Percentiles rank a stretch among this genome's conserved stretches.
Evolutionary conservation across 768 basidiomycete genomes (phyloP).

Genomic region (Suillus bovinus): DNA sequence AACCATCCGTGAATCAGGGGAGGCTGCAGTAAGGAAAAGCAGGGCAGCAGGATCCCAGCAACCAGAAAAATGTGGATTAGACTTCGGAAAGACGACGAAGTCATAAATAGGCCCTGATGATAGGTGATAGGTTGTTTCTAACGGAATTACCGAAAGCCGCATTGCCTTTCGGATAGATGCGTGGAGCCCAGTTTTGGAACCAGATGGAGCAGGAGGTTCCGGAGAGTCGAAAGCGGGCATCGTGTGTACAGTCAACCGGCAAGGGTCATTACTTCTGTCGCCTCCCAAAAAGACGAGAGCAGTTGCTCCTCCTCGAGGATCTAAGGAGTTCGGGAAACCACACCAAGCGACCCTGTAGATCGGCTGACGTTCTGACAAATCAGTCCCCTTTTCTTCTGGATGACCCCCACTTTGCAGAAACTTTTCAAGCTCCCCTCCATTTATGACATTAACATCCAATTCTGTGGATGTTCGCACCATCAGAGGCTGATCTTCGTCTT

Average conservation of each 20-base stretch:
- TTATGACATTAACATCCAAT: conserved; percentile 54
- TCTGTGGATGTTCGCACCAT: conserved; percentile 71
- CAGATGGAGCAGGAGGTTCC: conserved; percentile 39
- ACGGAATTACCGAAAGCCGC: conserved; percentile 53
- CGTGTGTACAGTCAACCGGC: conserved; percentile 68
- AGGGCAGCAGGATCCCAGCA: conserved; percentile 70
- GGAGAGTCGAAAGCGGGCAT: conserved; percentile 65
- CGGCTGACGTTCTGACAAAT: conserved; percentile 53
- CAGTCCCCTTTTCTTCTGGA: conserved; percentile 17
- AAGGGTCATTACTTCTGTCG: conserved; percentile 46
- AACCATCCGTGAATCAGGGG: conserved; percentile 47
- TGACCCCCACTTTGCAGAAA: conserved; percentile 21
- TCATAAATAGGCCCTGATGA: conserved; percentile 69
- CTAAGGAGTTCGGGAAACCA: conserved; percentile 63
- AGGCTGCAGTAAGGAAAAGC: conserved; percentile 56
- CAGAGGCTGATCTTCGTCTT: conserved; percentile 76
- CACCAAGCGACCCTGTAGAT: conserved; percentile 90
- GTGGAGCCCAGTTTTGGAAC: conserved; percentile 25
- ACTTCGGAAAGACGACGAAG: conserved; percentile 71
- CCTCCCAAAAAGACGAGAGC: conserved; percentile 81
- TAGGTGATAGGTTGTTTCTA: conserved; percentile 56
- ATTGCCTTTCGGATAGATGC: conserved; percentile 60
- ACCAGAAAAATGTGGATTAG: conserved; percentile 67
- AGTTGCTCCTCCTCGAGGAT: conserved; percentile 71
- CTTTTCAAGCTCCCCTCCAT: conserved; percentile 47